These are phyloP conservation scores for Zygosaccharomyces pseudorouxii DNA, from an alignment of 805 yeast species.

Conservation along the genomic window DNA sequence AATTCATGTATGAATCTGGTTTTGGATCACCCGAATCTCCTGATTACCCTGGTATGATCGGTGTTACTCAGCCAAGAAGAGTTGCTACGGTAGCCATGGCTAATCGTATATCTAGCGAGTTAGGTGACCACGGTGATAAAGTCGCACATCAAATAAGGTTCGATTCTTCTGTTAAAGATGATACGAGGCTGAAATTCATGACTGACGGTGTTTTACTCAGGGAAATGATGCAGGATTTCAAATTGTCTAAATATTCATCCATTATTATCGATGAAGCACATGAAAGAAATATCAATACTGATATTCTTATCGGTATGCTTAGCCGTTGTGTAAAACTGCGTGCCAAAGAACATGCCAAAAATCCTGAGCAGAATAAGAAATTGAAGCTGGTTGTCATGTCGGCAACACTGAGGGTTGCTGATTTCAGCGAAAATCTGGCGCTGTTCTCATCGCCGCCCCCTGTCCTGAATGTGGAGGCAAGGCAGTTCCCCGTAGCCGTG, in stretches of 20 bases:
- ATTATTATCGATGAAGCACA: conserved; percentile 96
- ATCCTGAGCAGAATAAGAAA: conserved; percentile 50
- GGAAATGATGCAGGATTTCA: conserved; percentile 87
- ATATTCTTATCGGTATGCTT: conserved; percentile 89
- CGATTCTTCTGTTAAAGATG: conserved; percentile 58
- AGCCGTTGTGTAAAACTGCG: conserved; percentile 80
- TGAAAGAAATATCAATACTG: conserved; percentile 94
- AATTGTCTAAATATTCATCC: conserved; percentile 75
- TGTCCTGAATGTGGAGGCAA: conserved; percentile 78
- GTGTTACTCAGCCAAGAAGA: conserved; percentile 92
- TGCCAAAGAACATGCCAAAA: conserved; percentile 44
- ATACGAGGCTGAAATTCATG: conserved; percentile 81
- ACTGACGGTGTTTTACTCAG: conserved; percentile 91
- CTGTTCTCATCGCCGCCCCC: conserved; percentile 79
- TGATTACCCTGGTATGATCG: conserved; percentile 87
- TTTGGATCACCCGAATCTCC: conserved; percentile 57
- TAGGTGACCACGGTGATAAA: conserved; percentile 63
- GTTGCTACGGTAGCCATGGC: conserved; percentile 95
- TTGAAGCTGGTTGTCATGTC: conserved; percentile 91
- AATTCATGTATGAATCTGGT: conserved; percentile 88
- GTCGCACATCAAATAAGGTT: conserved; percentile 84
- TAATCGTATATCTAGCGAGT: conserved; percentile 66
- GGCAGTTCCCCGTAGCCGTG: conserved; percentile 89
- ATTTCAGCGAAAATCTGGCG: conserved; percentile 75
- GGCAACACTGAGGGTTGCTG: conserved; percentile 91